Evolutionary conservation across 2,329 filamentous ascomycete species (phyloP).

Genomic region (Tolypocladium endophyticum): DNA sequence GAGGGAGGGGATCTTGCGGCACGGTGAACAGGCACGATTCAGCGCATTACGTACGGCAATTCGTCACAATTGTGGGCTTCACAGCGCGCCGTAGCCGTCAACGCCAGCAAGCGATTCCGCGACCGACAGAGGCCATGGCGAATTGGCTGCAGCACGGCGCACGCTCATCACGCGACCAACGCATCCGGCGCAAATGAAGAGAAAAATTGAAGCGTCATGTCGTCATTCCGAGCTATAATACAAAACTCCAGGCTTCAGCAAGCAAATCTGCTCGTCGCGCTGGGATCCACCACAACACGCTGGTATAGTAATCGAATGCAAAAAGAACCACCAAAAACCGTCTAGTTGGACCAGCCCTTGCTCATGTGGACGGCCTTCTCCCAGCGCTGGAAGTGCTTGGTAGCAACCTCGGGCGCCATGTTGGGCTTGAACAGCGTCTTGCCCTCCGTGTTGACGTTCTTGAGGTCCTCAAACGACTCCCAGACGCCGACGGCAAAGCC

Average conservation of each 20-base stretch:
- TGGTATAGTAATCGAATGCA: neutral
- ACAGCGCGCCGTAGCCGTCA: neutral
- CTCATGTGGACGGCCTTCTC: conserved; percentile 71
- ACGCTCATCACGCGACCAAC: neutral
- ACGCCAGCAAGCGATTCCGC: neutral
- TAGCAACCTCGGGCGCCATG: conserved; percentile 48
- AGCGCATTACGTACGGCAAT: neutral
- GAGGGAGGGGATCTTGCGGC: neutral
- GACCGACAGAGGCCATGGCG: neutral
- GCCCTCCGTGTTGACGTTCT: conserved; percentile 60
- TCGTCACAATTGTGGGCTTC: neutral
- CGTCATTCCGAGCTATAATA: neutral
- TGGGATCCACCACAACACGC: neutral
- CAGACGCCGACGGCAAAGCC: conserved; percentile 68
- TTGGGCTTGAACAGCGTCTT: conserved; percentile 58
- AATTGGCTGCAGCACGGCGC: neutral
- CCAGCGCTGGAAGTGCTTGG: conserved; percentile 60
- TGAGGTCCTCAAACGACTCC: conserved; percentile 63
- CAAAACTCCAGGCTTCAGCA: neutral
- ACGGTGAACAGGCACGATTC: neutral
- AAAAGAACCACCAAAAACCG: neutral
- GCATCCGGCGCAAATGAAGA: neutral
- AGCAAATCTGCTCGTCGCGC: neutral
- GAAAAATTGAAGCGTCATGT: neutral
- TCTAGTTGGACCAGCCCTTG: conserved; percentile 51